Evolutionary conservation across 345 rosid species (phyloP).

Genomic region (Eucalyptus pauciflora): DNA sequence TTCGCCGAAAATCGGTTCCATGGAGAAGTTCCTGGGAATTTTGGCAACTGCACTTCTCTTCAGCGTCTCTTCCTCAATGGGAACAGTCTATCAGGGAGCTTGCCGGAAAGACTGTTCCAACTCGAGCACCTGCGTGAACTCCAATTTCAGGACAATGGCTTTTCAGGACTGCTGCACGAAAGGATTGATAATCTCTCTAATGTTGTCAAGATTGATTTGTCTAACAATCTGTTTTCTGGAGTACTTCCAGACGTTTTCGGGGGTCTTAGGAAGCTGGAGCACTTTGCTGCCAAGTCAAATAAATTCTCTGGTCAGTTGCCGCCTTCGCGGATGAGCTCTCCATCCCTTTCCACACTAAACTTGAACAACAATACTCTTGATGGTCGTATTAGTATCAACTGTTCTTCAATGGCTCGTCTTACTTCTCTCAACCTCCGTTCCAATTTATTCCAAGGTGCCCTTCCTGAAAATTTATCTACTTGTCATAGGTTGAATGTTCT

Average conservation of each 20-base stretch:
- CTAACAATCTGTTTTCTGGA: slow-evolving; percentile 10
- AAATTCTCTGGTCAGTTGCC: slow-evolving; percentile 12
- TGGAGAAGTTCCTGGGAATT: slow-evolving; percentile 1
- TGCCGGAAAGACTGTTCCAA: slow-evolving; percentile 3
- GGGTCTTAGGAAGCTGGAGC: slow-evolving; percentile 2
- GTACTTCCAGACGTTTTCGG: slow-evolving; percentile 17
- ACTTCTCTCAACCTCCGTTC: not conserved
- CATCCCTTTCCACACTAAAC: slow-evolving; percentile 1
- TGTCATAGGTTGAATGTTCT: slow-evolving; percentile 1
- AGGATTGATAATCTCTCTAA: slow-evolving; percentile 4
- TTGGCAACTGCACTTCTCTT: slow-evolving; percentile 11
- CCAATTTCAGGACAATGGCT: slow-evolving; percentile 7
- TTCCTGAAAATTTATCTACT: slow-evolving; percentile 3
- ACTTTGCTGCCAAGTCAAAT: slow-evolving; percentile 6
- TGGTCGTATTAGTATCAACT: slow-evolving; percentile 5
- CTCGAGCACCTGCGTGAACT: not conserved
- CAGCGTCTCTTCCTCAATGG: slow-evolving; percentile 3
- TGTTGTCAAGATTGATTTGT: slow-evolving; percentile 11
- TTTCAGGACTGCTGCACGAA: slow-evolving; percentile 2
- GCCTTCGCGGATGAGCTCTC: slow-evolving; percentile 9
- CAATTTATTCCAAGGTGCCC: slow-evolving; percentile 2
- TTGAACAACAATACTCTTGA: slow-evolving; percentile 1
- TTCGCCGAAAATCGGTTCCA: not conserved
- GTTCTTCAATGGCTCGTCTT: slow-evolving; percentile 14
- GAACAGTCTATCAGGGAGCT: slow-evolving; percentile 11